A percentile compares a stretch with the other conserved stretches of the same genome.
Evolutionary conservation across 768 basidiomycete species (phyloP).

Genomic region (Galerina marginata): DNA sequence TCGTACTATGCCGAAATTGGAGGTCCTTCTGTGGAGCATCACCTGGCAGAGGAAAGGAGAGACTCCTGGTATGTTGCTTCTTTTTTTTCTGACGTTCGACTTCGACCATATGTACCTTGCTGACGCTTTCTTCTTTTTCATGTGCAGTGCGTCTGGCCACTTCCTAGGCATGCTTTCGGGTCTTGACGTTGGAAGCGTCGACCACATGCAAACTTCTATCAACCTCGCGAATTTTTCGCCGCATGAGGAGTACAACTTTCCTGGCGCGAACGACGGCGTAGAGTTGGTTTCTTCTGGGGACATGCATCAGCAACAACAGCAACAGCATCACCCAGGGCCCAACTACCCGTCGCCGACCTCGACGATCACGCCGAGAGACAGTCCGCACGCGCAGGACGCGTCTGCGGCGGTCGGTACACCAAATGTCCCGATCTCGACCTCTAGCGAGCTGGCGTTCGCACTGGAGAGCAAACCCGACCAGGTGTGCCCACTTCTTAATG

Average conservation of each 20-base stretch:
- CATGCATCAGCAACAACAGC: constrained; percentile 17
- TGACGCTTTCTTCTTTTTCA: background rate
- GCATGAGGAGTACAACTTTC: constrained; percentile 31
- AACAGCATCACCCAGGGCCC: constrained; percentile 19
- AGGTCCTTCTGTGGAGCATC: constrained; percentile 31
- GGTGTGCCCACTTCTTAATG: constrained; percentile 11
- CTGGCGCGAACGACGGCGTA: constrained; percentile 16
- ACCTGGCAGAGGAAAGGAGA: constrained; percentile 37
- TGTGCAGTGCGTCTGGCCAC: constrained; percentile 37
- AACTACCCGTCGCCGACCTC: constrained; percentile 30
- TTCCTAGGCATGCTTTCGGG: constrained; percentile 49
- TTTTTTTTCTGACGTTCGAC: constrained; percentile 10
- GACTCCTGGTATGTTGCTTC: constrained; percentile 46
- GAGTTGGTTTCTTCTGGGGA: constrained; percentile 17
- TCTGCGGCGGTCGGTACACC: constrained; percentile 9
- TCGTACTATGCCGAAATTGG: constrained; percentile 30
- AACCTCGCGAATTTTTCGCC: constrained; percentile 26
- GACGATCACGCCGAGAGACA: constrained; percentile 26
- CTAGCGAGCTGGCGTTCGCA: constrained; percentile 35
- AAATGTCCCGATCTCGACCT: constrained; percentile 27
- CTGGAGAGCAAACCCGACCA: constrained; percentile 26
- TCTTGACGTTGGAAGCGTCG: constrained; percentile 42
- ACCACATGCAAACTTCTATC: constrained; percentile 20
- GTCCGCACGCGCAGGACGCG: constrained; percentile 27
- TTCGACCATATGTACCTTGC: constrained; percentile 8